Conservation (phyloP, 768 basidiomycete genomes). For the Dendrothele bispora region DNA sequence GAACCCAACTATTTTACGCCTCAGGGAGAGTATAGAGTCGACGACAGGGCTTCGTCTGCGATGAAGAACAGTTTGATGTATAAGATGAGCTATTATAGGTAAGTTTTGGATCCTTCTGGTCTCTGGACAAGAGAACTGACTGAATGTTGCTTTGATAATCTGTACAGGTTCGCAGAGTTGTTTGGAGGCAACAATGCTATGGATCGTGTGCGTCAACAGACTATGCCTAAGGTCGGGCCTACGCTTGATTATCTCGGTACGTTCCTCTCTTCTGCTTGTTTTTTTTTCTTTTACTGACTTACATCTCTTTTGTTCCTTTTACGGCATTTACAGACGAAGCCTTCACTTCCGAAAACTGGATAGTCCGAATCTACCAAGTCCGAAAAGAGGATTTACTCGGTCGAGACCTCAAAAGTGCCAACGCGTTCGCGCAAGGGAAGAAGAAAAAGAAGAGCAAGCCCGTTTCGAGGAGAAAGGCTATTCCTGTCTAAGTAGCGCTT, state of each 20-base stretch:
- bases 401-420: slow-evolving; percentile 85
- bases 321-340: slow-evolving; percentile 71
- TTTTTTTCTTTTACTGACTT: slow-evolving; percentile 3
- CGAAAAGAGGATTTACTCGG: slow-evolving; percentile 92
- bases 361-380: slow-evolving; percentile 94
- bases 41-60: slow-evolving; percentile 76
- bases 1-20: slow-evolving; percentile 93
- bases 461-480: slow-evolving; percentile 53
- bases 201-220: slow-evolving; percentile 90
- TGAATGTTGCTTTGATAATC: not conserved
- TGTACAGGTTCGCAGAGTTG: slow-evolving; percentile 76
- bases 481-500: no score
- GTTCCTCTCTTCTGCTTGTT: slow-evolving; percentile 29
- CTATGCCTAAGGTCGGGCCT: slow-evolving; percentile 73
- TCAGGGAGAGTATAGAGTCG: slow-evolving; percentile 90
- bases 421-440: slow-evolving; percentile 84
- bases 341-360: slow-evolving; percentile 99
- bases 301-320: slow-evolving; percentile 3
- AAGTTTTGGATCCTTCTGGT: slow-evolving; percentile 11
- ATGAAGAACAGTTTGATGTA: slow-evolving; percentile 99
- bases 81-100: slow-evolving; percentile 98
- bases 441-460: slow-evolving; percentile 85
- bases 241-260: slow-evolving; percentile 86
- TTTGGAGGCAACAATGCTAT: slow-evolving; percentile 70
- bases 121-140: no score